These are phyloP conservation scores for Claviceps citrina DNA, from an alignment of 2,329 filamentous ascomycete species.

Conservation along the genomic window DNA sequence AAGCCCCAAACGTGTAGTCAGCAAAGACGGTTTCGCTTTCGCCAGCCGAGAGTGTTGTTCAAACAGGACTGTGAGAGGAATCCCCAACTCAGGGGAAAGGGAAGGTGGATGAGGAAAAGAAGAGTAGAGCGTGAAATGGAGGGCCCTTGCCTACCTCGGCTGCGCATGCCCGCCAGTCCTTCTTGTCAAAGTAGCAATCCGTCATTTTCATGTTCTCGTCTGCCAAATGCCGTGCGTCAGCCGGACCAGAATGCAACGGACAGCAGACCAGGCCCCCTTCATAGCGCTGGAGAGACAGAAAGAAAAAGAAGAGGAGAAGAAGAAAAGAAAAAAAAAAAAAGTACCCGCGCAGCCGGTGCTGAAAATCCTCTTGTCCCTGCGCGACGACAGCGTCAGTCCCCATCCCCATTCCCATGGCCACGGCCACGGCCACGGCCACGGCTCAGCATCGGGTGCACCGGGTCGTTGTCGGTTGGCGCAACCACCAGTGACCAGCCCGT, in stretches of 20 bases:
- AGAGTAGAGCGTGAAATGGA: no score
- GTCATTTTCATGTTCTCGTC: conserved; percentile 83
- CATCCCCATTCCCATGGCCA: no score
- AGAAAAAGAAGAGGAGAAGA: background rate
- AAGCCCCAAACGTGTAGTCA: no score
- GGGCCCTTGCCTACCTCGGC: conserved; percentile 53
- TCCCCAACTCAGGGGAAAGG: no score
- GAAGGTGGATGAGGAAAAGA: background rate
- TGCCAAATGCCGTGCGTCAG: conserved; percentile 20
- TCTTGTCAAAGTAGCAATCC: conserved; percentile 90
- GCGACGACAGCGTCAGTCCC: conserved; percentile 6
- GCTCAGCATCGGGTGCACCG: conserved; percentile 17
- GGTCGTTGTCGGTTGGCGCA: no score
- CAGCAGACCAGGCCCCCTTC: no score
- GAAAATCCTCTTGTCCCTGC: conserved; percentile 93
- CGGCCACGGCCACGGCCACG: background rate
- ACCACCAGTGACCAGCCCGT: no score
- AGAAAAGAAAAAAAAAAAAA: conserved; percentile 7
- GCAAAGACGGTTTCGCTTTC: no score
- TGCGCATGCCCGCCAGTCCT: conserved; percentile 84
- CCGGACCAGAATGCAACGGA: no score
- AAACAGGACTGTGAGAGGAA: no score
- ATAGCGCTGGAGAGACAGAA: background rate
- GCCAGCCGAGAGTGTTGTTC: no score
- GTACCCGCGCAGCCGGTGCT: conserved; percentile 86